phyloP scores from a whole-genome alignment of 352 stramenopile genomes.

The Halophytophthora batemanensis region DNA sequence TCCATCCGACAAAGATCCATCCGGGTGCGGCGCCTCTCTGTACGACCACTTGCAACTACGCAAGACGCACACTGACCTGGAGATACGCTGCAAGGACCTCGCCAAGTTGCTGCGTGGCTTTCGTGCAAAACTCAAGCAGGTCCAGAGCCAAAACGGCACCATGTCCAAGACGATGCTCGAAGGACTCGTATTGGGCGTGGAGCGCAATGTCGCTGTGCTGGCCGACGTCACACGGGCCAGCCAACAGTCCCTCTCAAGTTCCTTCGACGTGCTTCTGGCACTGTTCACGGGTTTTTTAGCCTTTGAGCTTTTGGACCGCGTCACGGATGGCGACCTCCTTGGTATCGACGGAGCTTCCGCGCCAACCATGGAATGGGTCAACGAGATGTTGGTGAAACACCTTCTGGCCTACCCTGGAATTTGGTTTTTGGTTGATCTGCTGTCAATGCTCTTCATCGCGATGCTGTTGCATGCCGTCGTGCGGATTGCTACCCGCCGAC shows the following conservation, averaged over 20 bases:
- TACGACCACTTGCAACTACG: slow-evolving; percentile 93
- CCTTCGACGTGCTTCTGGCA: slow-evolving; percentile 87
- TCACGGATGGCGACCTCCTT: slow-evolving; percentile 92
- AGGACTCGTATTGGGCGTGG: slow-evolving; percentile 52
- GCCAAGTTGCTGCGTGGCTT: slow-evolving; percentile 91
- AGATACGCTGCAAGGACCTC: slow-evolving; percentile 91
- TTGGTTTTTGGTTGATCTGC: slow-evolving; percentile 47
- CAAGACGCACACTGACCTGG: slow-evolving; percentile 77
- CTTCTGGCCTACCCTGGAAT: slow-evolving; percentile 40
- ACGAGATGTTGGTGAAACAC: slow-evolving; percentile 37
- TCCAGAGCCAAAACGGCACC: slow-evolving; percentile 74
- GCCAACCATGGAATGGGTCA: slow-evolving; percentile 49
- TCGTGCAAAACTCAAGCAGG: slow-evolving; percentile 88
- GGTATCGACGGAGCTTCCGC: slow-evolving; percentile 46
- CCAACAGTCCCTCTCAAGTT: slow-evolving; percentile 63
- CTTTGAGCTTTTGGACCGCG: slow-evolving; percentile 94
- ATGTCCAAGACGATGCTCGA: slow-evolving; percentile 76
- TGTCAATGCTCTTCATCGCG: slow-evolving; percentile 47
- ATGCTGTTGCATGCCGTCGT: slow-evolving; percentile 28
- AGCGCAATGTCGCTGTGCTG: slow-evolving; percentile 61
- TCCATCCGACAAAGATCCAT: slow-evolving; percentile 84
- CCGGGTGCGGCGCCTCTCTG: slow-evolving; percentile 64
- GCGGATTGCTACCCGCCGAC: slow-evolving; percentile 33
- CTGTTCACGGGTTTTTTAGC: slow-evolving; percentile 91
- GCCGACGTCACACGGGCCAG: slow-evolving; percentile 53